Evolutionary conservation across 768 basidiomycete species (phyloP).

Genomic region (Podaxis pistillaris): DNA sequence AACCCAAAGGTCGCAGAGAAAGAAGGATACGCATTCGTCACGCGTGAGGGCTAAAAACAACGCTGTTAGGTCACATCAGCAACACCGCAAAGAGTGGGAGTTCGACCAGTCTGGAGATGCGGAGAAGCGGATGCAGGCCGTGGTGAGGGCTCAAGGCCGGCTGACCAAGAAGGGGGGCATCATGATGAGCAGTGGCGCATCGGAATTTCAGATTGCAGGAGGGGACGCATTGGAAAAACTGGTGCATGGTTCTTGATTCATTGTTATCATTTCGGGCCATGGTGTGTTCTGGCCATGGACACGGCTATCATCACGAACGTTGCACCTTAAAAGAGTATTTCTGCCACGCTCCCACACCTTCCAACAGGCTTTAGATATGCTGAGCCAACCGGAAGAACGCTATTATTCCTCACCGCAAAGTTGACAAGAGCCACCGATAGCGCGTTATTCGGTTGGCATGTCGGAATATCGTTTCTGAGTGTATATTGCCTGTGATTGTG

Average conservation of each 20-base stretch:
- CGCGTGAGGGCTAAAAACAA: slow-evolving; percentile 18
- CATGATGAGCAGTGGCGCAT: slow-evolving; percentile 62
- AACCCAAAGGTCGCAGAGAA: slow-evolving; percentile 11
- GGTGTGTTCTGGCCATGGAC: background rate
- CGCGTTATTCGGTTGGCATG: background rate
- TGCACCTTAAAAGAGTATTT: background rate
- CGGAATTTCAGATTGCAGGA: slow-evolving; percentile 79
- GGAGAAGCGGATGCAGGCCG: slow-evolving; percentile 82
- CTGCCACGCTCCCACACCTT: slow-evolving; percentile 5
- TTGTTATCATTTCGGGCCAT: background rate
- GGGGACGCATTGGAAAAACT: slow-evolving; percentile 62
- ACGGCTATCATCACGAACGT: background rate
- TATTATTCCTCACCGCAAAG: slow-evolving; percentile 6
- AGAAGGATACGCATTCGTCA: slow-evolving; percentile 17
- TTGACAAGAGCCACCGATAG: background rate
- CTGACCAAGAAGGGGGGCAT: slow-evolving; percentile 77
- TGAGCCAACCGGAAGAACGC: slow-evolving; percentile 6
- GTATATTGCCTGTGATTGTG: background rate
- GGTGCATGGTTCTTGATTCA: slow-evolving; percentile 28
- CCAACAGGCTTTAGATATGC: slow-evolving; percentile 2
- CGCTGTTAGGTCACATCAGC: slow-evolving; percentile 21
- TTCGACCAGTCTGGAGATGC: slow-evolving; percentile 50
- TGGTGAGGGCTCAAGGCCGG: slow-evolving; percentile 81
- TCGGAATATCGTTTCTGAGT: slow-evolving; percentile 3
- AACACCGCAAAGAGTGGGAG: slow-evolving; percentile 34